A percentile compares a stretch with the other conserved stretches of the same genome.
Conservation (phyloP, 805 yeast genomes). For the Nakazawaea siamensis region DNA sequence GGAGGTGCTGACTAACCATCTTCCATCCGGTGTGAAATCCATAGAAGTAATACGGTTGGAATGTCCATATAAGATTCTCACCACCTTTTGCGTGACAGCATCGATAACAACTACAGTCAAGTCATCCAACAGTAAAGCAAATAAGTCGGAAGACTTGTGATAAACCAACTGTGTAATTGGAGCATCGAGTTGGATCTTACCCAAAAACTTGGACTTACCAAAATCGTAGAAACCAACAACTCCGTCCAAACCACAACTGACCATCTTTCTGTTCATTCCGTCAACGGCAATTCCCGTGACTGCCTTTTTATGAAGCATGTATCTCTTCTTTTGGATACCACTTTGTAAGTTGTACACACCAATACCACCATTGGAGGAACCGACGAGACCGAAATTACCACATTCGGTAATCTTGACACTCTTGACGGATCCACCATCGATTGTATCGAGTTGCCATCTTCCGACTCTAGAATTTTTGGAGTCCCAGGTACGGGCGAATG, state of each 20-base stretch:
- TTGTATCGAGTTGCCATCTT: constrained; percentile 56
- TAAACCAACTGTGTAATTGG: constrained; percentile 74
- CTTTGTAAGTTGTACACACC: constrained; percentile 87
- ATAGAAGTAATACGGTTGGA: constrained; percentile 77
- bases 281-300: constrained; percentile 87
- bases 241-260: constrained; percentile 86
- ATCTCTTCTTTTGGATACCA: constrained; percentile 69
- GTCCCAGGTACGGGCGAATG: constrained; percentile 88
- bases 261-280: constrained; percentile 84
- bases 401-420: constrained; percentile 79
- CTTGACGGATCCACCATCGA: constrained; percentile 72
- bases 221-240: constrained; percentile 82
- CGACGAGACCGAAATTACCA: constrained; percentile 92
- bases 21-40: constrained; percentile 91
- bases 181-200: constrained; percentile 59
- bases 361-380: constrained; percentile 79
- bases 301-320: constrained; percentile 63
- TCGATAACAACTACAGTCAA: constrained; percentile 79
- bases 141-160: constrained; percentile 75
- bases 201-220: constrained; percentile 56
- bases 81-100: constrained; percentile 68
- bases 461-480: constrained; percentile 75
- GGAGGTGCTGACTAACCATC: constrained; percentile 84
- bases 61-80: constrained; percentile 87
- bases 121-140: constrained; percentile 83